phyloP scores from a whole-genome alignment of 1,139 yeast species.

The Magnusiomyces sp. region DNA sequence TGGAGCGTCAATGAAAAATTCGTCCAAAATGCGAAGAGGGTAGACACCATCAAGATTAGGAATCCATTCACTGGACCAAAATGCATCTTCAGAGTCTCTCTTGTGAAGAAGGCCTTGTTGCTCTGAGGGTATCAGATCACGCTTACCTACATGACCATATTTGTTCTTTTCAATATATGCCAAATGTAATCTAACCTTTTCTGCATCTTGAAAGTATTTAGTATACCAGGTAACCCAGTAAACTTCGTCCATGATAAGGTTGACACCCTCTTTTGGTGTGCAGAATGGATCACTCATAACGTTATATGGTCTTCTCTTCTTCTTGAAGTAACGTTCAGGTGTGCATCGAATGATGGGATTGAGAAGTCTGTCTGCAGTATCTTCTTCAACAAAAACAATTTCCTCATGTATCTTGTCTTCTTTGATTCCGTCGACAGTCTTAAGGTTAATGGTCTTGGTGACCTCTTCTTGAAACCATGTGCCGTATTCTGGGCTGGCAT shows the following conservation, averaged over 20 bases:
- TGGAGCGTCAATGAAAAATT: constrained; percentile 47
- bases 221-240: constrained; percentile 81
- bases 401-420: constrained; percentile 33
- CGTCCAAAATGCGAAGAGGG: constrained; percentile 50
- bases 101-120: constrained; percentile 4
- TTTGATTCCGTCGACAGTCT: constrained; percentile 16
- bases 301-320: constrained; percentile 52
- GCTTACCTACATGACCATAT: constrained; percentile 32
- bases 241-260: constrained; percentile 48
- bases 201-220: constrained; percentile 43
- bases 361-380: constrained; percentile 45
- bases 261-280: constrained; percentile 57
- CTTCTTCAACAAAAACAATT: constrained; percentile 46
- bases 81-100: constrained; percentile 38
- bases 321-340: constrained; percentile 57
- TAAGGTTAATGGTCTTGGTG: constrained; percentile 34
- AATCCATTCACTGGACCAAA: constrained; percentile 66
- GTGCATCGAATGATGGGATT: constrained; percentile 81
- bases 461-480: constrained; percentile 65
- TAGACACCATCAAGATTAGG: constrained; percentile 54
- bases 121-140: constrained; percentile 26
- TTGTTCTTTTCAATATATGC: constrained; percentile 56
- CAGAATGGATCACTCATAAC: constrained; percentile 66
- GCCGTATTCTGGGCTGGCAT: constrained; percentile 62
- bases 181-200: constrained; percentile 57